Base-by-base conservation (phyloP, 225 moss, liverwort and hornwort genomes). In the Physcomitrium patens region DNA sequence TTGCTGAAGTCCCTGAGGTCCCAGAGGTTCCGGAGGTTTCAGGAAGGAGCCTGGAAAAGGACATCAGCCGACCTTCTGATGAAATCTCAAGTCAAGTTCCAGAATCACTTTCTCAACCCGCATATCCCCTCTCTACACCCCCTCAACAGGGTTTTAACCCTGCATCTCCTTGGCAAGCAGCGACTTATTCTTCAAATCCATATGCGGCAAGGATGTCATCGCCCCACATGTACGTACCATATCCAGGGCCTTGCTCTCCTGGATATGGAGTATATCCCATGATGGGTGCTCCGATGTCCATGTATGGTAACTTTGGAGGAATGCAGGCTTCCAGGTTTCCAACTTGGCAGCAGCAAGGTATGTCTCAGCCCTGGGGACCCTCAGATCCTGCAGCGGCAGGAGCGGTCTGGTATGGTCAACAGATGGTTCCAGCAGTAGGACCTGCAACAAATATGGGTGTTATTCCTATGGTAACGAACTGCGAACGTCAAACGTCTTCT, bases 221-320 rank as follows among this genome's bases (percentile, higher is more conserved):
- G 26, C 66, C 88, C 57, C 85, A 80, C 63, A 80, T 88, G 88
- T 88, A 82, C 63, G 58, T 88, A 42, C 85, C 88, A 8, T 88
- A 82, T 54, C 76, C 80, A 62, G 75, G 85, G 58, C 64, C 77
- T 13, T 87, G 60, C 56, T 63, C 87, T 12, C 68, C 84, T 72
- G 85, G 79, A 46, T 85, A 80, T 70, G 88, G 88, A 61, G 15
- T 82, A 11, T 83, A 85, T 50, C 85, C 88, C 53, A 49, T 80
- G 57, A 83, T 80, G 78, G 82, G 84, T 71, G 27, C 80, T 56
- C 71, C 77, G 49, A 77, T 85, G 78, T 50, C 82, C 46, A 63
- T 88, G 82, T 80, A 80, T 62, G 82, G 72, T 49, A 51, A 75
- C 20, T 44, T 69, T 69, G 87, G 78, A 69, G 77, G 67, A 5